A percentile compares a stretch with the other conserved stretches of the same genome.
These are phyloP conservation scores for Pleodorina starrii DNA, from an alignment of 139 green algal species.

Conservation along the genomic window DNA sequence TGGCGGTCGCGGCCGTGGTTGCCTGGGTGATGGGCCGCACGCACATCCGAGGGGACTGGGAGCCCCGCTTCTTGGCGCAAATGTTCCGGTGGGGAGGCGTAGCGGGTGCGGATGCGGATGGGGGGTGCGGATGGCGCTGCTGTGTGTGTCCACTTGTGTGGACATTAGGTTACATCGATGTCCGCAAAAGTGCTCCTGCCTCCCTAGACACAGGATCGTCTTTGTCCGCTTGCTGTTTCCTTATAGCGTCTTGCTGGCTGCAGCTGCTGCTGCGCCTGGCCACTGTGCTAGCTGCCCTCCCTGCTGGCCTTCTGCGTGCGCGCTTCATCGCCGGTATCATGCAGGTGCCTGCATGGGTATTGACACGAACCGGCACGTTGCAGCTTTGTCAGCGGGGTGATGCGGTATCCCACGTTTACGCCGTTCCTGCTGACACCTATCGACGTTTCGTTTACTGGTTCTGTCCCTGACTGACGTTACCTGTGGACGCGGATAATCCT, in stretches of 20 bases:
- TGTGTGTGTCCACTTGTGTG: too few relatives aligned
- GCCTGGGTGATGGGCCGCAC: constrained; percentile 38
- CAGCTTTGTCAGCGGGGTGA: too few relatives aligned
- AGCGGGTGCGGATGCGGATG: background rate
- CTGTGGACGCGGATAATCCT: background rate
- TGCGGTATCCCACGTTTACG: background rate
- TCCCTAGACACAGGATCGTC: background rate
- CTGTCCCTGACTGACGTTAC: background rate
- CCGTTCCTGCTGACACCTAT: background rate
- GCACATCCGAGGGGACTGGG: background rate
- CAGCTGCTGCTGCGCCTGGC: too few relatives aligned
- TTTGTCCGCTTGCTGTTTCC: background rate
- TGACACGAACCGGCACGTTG: background rate
- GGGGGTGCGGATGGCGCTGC: too few relatives aligned
- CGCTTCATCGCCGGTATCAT: background rate
- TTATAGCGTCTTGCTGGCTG: background rate
- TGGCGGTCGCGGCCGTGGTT: constrained; percentile 30
- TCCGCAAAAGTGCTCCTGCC: background rate
- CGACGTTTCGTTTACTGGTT: background rate
- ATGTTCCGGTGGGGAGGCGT: background rate
- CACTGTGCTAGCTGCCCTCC: too few relatives aligned
- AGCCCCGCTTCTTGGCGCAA: constrained; percentile 1
- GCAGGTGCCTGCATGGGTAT: background rate
- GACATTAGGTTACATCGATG: too few relatives aligned
- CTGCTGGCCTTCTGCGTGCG: too few relatives aligned